Evolutionary conservation across 371 early-diverging fungal genomes (phyloP), one percentile per base, ranked within the genome.

Genomic region (Chytridium lagenaria): DNA sequence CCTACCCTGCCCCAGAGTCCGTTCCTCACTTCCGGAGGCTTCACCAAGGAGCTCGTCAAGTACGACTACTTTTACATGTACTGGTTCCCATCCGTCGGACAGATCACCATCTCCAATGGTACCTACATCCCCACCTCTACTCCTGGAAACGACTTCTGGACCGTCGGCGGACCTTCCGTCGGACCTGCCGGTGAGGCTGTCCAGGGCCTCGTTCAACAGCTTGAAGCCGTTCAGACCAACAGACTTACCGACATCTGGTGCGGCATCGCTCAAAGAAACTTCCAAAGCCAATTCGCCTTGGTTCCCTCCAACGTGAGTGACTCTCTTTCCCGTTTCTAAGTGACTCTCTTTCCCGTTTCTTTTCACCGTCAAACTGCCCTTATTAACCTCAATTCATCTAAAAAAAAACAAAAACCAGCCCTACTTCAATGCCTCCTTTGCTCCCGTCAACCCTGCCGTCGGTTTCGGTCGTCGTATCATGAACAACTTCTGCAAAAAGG

Each of bases 41-140:
- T 61, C 61, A 31, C 7, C 36, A 7, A 7, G n/a, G 61, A 61
- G 30, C 61, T 61, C 34, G 61, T 34, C 61, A 61, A 61, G 36
- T 37, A 61, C 61, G 61, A 61, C 36, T 61, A 61, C 61, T 61
- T 34, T 36, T 61, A 61, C 61, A 61, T 61, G 61, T 61, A 61
- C 61, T 61, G 61, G 61, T 61, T 61, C 61, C 61, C 61, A 12
- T 61, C 61, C 19, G 37, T 37, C 61, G 23, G 23, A 28, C 26
- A 7, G 10, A 34, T 61, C 23, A 36, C 61, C 61, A 23, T 61
- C 36, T 34, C 61, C 61, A 61, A 61, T 34, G 61, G n/a, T 10
- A 12, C 61, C 36, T 61, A 61, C 61, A 34, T 61, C 23, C 61
- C 61, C 23, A 34, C 34, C 12, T 30, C 61, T 15, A 61, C 61